Evolutionary conservation across 352 stramenopile species (phyloP), one percentile per base, ranked within the genome.

Genomic region (Hyaloperonospora arabidopsidis): DNA sequence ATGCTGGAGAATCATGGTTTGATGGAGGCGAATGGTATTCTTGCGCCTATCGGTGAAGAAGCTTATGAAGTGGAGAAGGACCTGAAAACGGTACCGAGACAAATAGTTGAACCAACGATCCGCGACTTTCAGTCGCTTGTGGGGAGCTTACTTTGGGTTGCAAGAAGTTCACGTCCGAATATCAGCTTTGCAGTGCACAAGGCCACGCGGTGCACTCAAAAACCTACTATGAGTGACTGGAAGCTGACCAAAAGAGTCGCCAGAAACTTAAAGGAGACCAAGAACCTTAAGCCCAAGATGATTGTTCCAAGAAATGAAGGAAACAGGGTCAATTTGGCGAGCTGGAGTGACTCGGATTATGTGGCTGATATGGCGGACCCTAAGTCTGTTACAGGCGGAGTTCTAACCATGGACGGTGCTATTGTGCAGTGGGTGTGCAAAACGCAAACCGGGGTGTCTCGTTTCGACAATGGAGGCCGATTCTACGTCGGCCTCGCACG

Each of bases 61-160:
- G 6, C 2, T 15, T 21, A 40, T 13, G 38, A 51, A 11, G 25
- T 22, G 1, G 21, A 54, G 10, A 15, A 28, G 25, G 10, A 25
- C 25, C 25, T 29, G 25, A 29, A 3, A 29, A 29, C 7, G 3
- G 3, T 3, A 7, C 7, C 25, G 7, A 7, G 3, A 29, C 7
- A 7, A 4, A 17, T 40, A 1, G 44, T 23, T 5, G 38, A 44
- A 1, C 67, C 59, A 4, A 69, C 52, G 0, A 41, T 65, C 0
- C 47, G 45, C 14, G 56, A 8, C 13, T 70, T 72, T 40, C 59
- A 72, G 53, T 72, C 63, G 2, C 46, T 78, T 1, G 52, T 71
- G 6, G 56, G 66, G 0, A 72, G 38, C 11, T 41, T 74, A 11
- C 46, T 72, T 0, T 77, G 65, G 58, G 25, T 66, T 14, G 36